A percentile compares a stretch with the other conserved stretches of the same genome.
Evolutionary conservation across 2,329 filamentous ascomycete species (phyloP).

Genomic region (Emmonsia crescens): DNA sequence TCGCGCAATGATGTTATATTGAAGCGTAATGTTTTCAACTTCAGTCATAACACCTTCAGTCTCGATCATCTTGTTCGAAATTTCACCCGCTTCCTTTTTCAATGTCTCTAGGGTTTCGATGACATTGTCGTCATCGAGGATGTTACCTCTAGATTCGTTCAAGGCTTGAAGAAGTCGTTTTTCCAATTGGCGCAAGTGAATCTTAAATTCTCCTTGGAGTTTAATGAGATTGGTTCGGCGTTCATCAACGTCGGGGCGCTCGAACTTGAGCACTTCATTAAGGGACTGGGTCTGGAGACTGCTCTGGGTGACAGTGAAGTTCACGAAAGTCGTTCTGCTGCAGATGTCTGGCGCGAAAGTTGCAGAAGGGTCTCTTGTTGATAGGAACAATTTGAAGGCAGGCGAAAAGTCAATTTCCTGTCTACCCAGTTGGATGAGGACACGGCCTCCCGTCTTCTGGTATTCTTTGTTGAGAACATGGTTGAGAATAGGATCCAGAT

Average conservation of each 20-base stretch:
- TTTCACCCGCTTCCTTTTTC: constrained; percentile 95
- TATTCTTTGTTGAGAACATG: constrained; percentile 99
- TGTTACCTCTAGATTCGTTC: constrained; percentile 95
- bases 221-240: constrained; percentile 95
- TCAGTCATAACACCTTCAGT: constrained; percentile 98
- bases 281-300: constrained; percentile 96
- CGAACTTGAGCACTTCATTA: constrained; percentile 93
- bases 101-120: constrained; percentile 96
- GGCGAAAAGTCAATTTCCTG: constrained; percentile 99
- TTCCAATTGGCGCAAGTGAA: constrained; percentile 92
- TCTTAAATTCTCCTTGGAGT: constrained; percentile 96
- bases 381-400: constrained; percentile 88
- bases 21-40: constrained; percentile 87
- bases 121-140: constrained; percentile 94
- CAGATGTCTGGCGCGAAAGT: constrained; percentile 94
- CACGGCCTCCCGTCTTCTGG: constrained; percentile 94
- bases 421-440: constrained; percentile 94
- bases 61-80: constrained; percentile 89
- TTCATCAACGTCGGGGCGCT: constrained; percentile 94
- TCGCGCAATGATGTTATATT: constrained; percentile 86
- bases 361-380: constrained; percentile 89
- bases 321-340: constrained; percentile 97
- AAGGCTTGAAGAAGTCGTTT: constrained; percentile 87
- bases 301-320: constrained; percentile 98
- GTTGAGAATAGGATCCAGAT: constrained; percentile 92